Evolutionary conservation across 805 yeast genomes (phyloP).

Genomic region (Helenozyma rhizophorensis): DNA sequence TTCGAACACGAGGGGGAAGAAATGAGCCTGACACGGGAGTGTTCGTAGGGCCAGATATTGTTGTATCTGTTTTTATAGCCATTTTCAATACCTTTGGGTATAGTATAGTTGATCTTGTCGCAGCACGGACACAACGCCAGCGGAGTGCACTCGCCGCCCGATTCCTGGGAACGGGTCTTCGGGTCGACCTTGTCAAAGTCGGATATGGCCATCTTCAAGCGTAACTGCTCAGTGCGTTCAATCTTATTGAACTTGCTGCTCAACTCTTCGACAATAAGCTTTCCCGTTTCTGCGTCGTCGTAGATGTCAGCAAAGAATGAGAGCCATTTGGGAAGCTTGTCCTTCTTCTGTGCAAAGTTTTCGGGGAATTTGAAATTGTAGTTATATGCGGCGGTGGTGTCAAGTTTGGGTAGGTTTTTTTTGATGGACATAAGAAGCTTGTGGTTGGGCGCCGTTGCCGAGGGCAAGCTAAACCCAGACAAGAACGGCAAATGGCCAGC

Average conservation of each 20-base stretch:
- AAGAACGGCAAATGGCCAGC: slow-evolving; percentile 17
- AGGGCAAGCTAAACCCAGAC: slow-evolving; percentile 41
- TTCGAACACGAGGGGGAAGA: slow-evolving; percentile 15
- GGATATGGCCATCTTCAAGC: slow-evolving; percentile 31
- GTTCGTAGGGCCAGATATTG: slow-evolving; percentile 84
- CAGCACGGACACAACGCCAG: slow-evolving; percentile 40
- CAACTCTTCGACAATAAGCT: slow-evolving; percentile 21
- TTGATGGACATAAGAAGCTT: slow-evolving; percentile 35
- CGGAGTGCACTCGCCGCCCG: slow-evolving; percentile 31
- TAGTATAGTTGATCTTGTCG: slow-evolving; percentile 33
- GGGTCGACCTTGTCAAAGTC: slow-evolving; percentile 10
- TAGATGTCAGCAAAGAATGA: slow-evolving; percentile 17
- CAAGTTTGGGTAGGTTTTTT: slow-evolving; percentile 26
- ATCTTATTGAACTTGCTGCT: slow-evolving; percentile 31
- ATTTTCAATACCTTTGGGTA: slow-evolving; percentile 66
- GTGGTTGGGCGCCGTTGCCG: slow-evolving; percentile 32
- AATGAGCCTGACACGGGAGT: slow-evolving; percentile 65
- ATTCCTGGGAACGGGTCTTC: slow-evolving; percentile 2
- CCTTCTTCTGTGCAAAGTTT: slow-evolving; percentile 9
- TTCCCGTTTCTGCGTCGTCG: slow-evolving; percentile 12
- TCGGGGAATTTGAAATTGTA: slow-evolving; percentile 22
- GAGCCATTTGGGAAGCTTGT: slow-evolving; percentile 32
- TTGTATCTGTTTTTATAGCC: slow-evolving; percentile 83
- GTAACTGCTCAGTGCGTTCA: slow-evolving; percentile 35
- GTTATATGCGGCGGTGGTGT: slow-evolving; percentile 16